Evolutionary conservation across 2,329 filamentous ascomycete genomes (phyloP).

Genomic region (Pseudogymnoascus sp.): DNA sequence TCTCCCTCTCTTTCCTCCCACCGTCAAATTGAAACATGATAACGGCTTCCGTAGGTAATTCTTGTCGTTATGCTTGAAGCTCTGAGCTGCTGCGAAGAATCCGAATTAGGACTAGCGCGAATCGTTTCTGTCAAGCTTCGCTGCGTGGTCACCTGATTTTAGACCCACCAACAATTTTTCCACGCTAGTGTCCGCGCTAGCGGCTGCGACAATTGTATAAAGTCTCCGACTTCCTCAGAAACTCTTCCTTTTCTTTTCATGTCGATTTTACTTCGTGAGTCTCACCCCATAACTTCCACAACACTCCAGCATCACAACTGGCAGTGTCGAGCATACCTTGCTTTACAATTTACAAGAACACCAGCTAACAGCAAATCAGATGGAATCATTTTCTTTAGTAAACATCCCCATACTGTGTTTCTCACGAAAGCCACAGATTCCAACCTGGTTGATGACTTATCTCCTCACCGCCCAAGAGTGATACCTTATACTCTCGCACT

Average conservation of each 20-base stretch:
- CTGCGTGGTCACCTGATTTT: neutral
- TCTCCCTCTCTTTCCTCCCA: conserved; percentile 37
- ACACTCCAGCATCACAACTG: neutral
- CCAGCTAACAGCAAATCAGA: conserved; percentile 18
- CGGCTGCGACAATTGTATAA: conserved; percentile 2
- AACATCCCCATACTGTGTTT: conserved; percentile 83
- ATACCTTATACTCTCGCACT: conserved; percentile 56
- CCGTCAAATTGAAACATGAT: conserved; percentile 37
- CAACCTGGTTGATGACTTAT: conserved; percentile 91
- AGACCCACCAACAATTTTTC: conserved; percentile 1
- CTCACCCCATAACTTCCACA: conserved; percentile 3
- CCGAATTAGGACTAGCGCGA: neutral
- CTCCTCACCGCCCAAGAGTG: conserved; percentile 88
- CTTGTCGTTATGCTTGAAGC: neutral
- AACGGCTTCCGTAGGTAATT: conserved; percentile 1
- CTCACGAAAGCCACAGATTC: conserved; percentile 87
- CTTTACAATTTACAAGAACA: conserved; percentile 10
- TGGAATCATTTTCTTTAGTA: conserved; percentile 98
- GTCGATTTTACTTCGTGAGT: conserved; percentile 19
- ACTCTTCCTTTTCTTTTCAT: conserved; percentile 12
- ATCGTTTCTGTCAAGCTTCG: neutral
- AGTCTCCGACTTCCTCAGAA: conserved; percentile 5
- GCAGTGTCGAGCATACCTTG: neutral
- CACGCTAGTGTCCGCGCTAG: neutral
- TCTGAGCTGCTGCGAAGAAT: neutral